Conservation (phyloP, 2,329 filamentous ascomycete genomes). For the Aspergillus thermomutatus region DNA sequence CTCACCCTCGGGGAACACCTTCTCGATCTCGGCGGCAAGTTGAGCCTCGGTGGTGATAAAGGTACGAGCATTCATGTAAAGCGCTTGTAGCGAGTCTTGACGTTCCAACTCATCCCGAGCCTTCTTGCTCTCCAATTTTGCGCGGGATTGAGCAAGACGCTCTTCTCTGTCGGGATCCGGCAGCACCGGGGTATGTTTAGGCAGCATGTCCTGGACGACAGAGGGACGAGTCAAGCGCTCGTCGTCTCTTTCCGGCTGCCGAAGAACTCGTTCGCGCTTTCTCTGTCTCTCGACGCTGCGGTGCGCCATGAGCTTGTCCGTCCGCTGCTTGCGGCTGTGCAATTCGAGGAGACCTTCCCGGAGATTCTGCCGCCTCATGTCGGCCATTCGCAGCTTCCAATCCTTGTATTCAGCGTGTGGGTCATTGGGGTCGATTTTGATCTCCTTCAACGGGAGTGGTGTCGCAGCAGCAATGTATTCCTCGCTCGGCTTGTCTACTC, state of each 20-base stretch:
- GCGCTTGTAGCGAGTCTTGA: slow-evolving; percentile 71
- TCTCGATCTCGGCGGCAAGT: slow-evolving; percentile 69
- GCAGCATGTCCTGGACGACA: slow-evolving; percentile 52
- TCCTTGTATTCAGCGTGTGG: slow-evolving; percentile 49
- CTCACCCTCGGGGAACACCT: slow-evolving; percentile 66
- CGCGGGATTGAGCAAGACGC: slow-evolving; percentile 45
- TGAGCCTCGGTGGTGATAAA: slow-evolving; percentile 85
- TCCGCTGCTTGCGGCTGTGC: slow-evolving; percentile 59
- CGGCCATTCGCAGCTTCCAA: slow-evolving; percentile 74
- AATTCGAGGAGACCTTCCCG: slow-evolving; percentile 68
- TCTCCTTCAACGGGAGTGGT: slow-evolving; percentile 47
- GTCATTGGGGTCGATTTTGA: slow-evolving; percentile 32
- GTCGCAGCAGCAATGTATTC: slow-evolving; percentile 61
- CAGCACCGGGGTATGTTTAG: slow-evolving; percentile 50
- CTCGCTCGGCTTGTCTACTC: slow-evolving; percentile 58
- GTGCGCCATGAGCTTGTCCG: slow-evolving; percentile 33
- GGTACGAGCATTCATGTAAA: slow-evolving; percentile 82
- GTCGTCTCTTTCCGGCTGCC: slow-evolving; percentile 68
- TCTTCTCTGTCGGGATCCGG: slow-evolving; percentile 62
- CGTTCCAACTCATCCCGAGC: slow-evolving; percentile 57
- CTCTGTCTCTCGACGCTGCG: slow-evolving; percentile 49
- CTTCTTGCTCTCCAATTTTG: slow-evolving; percentile 42
- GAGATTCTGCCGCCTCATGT: slow-evolving; percentile 67
- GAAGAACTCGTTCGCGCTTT: slow-evolving; percentile 50
- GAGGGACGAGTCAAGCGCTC: slow-evolving; percentile 72